Conservation (phyloP, 208 protist species). For the Acanthamoeba rhysodes region DNA sequence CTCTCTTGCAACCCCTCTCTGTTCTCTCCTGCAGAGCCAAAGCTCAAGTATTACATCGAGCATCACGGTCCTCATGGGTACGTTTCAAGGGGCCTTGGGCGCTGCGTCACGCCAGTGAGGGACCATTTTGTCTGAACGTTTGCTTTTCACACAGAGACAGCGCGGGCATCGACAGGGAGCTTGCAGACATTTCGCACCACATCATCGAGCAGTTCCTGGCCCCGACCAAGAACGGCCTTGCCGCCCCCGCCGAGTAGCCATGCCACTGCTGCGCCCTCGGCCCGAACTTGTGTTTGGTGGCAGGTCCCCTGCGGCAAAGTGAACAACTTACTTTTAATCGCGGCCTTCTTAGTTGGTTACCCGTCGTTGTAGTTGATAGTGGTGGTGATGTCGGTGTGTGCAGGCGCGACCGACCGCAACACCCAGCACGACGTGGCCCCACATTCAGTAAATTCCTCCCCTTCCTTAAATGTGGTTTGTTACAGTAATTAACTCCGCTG, state of each 20-base stretch:
- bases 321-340: too few species aligned
- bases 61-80: slow-evolving; percentile 43
- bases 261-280: too few species aligned
- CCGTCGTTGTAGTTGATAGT: too few species aligned
- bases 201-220: slow-evolving; percentile 66
- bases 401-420: too few species aligned
- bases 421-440: too few species aligned
- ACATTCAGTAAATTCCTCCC: too few species aligned
- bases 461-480: too few species aligned
- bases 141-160: background rate
- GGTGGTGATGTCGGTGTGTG: too few species aligned
- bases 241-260: background rate
- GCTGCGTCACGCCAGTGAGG: background rate
- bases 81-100: background rate
- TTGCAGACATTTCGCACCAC: background rate
- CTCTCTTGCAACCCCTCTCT: background rate
- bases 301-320: too few species aligned
- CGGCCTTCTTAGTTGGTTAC: too few species aligned
- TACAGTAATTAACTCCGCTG: too few species aligned
- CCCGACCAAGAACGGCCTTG: slow-evolving; percentile 9
- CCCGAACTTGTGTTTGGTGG: too few species aligned
- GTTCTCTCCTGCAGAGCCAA: slow-evolving; percentile 92
- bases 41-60: slow-evolving; percentile 97
- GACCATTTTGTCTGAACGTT: background rate
- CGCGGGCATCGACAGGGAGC: background rate